Evolutionary conservation across 2,329 filamentous ascomycete species (phyloP).

Genomic region (Colletotrichum sp.): DNA sequence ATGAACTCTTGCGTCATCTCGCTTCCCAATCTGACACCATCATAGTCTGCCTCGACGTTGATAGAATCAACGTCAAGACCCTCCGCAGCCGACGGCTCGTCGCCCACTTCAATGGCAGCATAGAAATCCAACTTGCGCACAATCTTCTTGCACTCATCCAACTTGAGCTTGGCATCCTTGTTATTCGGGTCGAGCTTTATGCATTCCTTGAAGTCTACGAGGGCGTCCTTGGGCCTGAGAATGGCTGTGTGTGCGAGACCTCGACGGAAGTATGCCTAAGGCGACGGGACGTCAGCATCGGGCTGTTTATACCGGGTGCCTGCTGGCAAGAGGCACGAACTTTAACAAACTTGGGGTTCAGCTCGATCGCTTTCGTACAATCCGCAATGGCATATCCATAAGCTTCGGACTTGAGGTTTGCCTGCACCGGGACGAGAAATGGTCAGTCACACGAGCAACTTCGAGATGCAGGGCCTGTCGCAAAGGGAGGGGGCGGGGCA

Average conservation of each 20-base stretch:
- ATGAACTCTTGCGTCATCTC: conserved; percentile 97
- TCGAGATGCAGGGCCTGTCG: neutral
- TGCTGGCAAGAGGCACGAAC: conserved; percentile 46
- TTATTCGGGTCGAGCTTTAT: conserved; percentile 86
- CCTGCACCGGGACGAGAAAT: conserved; percentile 54
- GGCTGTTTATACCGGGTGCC: neutral
- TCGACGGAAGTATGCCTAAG: conserved; percentile 89
- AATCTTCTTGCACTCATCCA: conserved; percentile 93
- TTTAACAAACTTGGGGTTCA: conserved; percentile 90
- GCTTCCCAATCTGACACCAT: conserved; percentile 77
- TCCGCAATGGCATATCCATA: conserved; percentile 93
- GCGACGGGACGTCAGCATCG: conserved; percentile 20
- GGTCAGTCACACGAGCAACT: conserved; percentile 52
- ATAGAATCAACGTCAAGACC: conserved; percentile 89
- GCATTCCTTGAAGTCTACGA: conserved; percentile 91
- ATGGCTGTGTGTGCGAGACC: conserved; percentile 93
- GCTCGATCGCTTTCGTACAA: conserved; percentile 87
- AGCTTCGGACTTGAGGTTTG: conserved; percentile 92
- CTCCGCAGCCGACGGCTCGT: conserved; percentile 90
- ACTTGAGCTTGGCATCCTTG: conserved; percentile 88
- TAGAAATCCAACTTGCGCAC: conserved; percentile 92
- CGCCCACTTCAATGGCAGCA: conserved; percentile 90
- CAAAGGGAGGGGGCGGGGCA: neutral
- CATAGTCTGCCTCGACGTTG: conserved; percentile 80
- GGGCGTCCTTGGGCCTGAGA: conserved; percentile 83